Base-by-base conservation (phyloP, 2,329 filamentous ascomycete genomes). In the Macroventuria anomochaeta region DNA sequence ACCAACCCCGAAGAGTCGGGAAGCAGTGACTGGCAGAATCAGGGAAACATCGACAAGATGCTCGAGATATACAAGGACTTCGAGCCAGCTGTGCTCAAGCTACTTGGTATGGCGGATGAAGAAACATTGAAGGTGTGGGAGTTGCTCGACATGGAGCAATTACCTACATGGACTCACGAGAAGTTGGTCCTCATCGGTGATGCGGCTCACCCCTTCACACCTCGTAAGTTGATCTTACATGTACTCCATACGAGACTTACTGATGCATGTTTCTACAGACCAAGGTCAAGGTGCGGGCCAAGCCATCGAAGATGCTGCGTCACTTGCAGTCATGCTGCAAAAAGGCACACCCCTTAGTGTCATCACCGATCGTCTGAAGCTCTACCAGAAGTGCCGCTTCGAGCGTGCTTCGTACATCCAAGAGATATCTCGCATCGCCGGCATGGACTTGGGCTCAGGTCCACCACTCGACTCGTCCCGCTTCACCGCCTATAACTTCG, bases 161-260 rank as follows among this genome's bases (percentile, higher is more conserved):
- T 89, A 13, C 78, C 81, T 0, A 77, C 72, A 0, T 90, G 85
- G 82, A 75, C 77, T 0, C 79, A 81, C 2, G 81, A 72, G 0
- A 79, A 76, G 5, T 66, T 88, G 15, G 85, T 80, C 1, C 69
- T 89, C 0, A 69, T 90, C 0, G 87, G 88, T 0, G 87, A 90
- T 65, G 85, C 87, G 0, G 87, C 85, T 0, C 87, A 90, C 66
- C 86, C 87, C 0, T 88, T 89, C 62, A 74, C 86, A 0, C 87
- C 86, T 12, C 81, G 79, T 81, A 67, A 69, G 77, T 69, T 10
- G 2, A 4, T 4, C n/a, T 15, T 10, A 7, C 1, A 11, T 10
- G 11, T 11, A 31, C 10, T 32, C 6, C n/a, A 12, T 17, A 15
- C 13, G 3, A n/a, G 10, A 26, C 15, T 5, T 28, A 11, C 58